Base-by-base conservation (phyloP, 352 stramenopile species). In the Globisporangium acanthophoron region DNA sequence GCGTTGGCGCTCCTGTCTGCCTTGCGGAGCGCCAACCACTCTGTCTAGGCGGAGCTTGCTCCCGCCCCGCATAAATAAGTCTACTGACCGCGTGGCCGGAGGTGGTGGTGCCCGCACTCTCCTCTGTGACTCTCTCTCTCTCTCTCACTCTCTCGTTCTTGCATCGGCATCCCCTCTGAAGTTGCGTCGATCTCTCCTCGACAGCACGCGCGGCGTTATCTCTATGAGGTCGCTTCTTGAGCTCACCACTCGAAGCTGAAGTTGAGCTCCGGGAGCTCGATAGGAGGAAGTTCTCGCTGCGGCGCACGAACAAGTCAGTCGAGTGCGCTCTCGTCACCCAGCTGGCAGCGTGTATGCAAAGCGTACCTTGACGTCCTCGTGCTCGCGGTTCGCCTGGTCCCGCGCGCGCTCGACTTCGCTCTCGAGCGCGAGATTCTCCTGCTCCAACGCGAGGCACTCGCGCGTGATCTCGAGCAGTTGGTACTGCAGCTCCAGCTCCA, bases 401-500 rank as follows among this genome's bases (percentile, higher is more conserved):
- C 58, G 53, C 9, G 58, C 27, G 11, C 37, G 11, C 58, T 31
- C 53, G 5, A 59, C 49, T 9, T 64, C 58, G 35, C 31, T 43
- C 29, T 64, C 52, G 12, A 64, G 58, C 20, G 35, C 46, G 39
- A 16, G 21, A 29, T 58, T 66, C 15, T 56, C 59, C 5, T 51
- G 39, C 39, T 56, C 53, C 9, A 66, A 40, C n/a, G 29, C 33
- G 8, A 50, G 24, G 2, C 48, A 29, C 40, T 66, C 53, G 29
- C 29, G 50, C 31, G 41, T 54, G 47, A 61, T 44, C 54, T 56
- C 54, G 18, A 61, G 49, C 13, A 66, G 39, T 27, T 66, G 51
- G 54, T 66, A 60, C 39, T 66, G 59, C 37, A 66, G 53, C 53
- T 61, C 59, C 27, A 66, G 54, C 27, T 66, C 59, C 29, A 61